phyloP scores from a whole-genome alignment of 768 basidiomycete genomes.

The Albatrellus ellisii region DNA sequence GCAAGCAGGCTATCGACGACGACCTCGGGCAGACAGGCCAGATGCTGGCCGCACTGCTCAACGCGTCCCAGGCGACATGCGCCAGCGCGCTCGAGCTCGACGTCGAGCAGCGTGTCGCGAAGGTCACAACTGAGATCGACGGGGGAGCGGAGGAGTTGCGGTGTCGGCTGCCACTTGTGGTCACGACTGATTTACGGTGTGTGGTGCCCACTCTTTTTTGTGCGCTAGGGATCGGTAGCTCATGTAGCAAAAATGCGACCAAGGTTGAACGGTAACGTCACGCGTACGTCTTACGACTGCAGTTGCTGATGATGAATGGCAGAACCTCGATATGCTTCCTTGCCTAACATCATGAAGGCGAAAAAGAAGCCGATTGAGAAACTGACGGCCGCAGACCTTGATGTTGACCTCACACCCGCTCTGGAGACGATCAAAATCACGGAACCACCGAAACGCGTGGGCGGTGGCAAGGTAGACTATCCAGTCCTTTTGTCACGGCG shows the following conservation, averaged over 20 bases:
- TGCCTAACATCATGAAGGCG: constrained; percentile 98
- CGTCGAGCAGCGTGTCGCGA: constrained; percentile 43
- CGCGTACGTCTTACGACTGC: neutral
- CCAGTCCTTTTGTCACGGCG: neutral
- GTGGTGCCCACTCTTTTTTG: constrained; percentile 16
- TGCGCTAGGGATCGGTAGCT: no score
- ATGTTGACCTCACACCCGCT: constrained; percentile 69
- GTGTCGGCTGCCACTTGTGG: constrained; percentile 67
- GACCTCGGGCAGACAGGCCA: constrained; percentile 93
- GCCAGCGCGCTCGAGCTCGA: constrained; percentile 80
- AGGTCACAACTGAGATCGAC: constrained; percentile 84
- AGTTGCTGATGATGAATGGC: constrained; percentile 1
- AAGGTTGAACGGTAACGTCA: constrained; percentile 63
- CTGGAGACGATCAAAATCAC: constrained; percentile 79
- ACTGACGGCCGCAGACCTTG: constrained; percentile 63
- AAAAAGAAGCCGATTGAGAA: constrained; percentile 96
- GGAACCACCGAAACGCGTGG: constrained; percentile 83
- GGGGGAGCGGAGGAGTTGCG: constrained; percentile 81
- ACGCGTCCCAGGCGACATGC: constrained; percentile 91
- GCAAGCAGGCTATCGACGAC: constrained; percentile 98
- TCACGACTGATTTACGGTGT: constrained; percentile 89
- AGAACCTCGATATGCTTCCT: constrained; percentile 96
- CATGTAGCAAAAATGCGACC: neutral
- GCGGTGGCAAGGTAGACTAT: constrained; percentile 68
- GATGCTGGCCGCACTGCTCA: constrained; percentile 88